Conservation (phyloP, 176 grass and related monocot genomes). For the Bonia amplexicaulis region DNA sequence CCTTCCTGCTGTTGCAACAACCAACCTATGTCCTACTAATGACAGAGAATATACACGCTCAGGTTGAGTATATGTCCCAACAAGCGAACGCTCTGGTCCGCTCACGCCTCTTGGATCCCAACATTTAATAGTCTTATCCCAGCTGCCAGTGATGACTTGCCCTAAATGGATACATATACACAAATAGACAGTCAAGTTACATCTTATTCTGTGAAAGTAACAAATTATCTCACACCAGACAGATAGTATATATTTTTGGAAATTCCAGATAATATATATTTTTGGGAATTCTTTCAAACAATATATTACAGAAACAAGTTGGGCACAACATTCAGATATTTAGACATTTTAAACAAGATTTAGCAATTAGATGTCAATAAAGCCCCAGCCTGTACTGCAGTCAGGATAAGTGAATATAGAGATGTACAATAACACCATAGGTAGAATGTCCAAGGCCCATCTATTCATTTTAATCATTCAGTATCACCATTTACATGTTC, state of each 20-base stretch:
- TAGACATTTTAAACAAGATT: neutral
- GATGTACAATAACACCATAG: neutral
- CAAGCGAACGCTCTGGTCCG: conserved; percentile 56
- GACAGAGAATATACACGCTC: conserved; percentile 93
- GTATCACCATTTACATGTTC: neutral
- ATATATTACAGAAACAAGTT: neutral
- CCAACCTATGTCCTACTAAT: conserved; percentile 72
- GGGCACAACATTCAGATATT: neutral
- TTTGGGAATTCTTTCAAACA: neutral
- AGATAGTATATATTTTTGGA: neutral
- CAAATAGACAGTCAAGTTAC: neutral
- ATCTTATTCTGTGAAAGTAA: conserved; percentile 9
- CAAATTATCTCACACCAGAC: neutral
- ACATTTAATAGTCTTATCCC: conserved; percentile 96
- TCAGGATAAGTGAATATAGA: neutral
- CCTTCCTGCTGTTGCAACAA: conserved; percentile 92
- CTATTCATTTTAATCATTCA: neutral
- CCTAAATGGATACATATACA: conserved; percentile 44
- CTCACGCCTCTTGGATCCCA: conserved; percentile 93
- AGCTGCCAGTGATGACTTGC: conserved; percentile 95
- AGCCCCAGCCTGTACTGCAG: neutral
- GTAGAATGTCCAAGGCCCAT: neutral
- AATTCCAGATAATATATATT: neutral
- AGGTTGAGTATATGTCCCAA: conserved; percentile 76
- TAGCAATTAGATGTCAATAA: neutral